Evolutionary conservation across 108 stramenopile species (phyloP).

Genomic region (Cyclotella sp.): DNA sequence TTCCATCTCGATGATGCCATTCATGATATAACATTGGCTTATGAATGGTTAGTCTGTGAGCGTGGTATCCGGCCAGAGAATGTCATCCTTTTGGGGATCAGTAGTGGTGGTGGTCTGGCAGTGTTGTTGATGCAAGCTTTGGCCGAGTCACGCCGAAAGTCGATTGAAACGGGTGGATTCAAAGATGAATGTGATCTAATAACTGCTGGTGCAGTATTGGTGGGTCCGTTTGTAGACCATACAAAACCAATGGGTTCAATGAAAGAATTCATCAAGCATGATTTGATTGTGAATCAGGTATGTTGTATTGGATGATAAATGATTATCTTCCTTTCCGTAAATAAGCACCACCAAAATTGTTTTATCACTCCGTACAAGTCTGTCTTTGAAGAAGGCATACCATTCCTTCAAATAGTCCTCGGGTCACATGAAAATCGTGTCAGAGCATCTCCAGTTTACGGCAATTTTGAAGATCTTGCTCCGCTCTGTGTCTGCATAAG

Average conservation of each 20-base stretch:
- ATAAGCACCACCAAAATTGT: neutral
- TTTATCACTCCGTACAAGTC: conserved; percentile 19
- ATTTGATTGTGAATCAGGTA: conserved; percentile 79
- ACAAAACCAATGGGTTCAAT: conserved; percentile 71
- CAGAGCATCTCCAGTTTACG: conserved; percentile 70
- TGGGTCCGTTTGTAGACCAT: conserved; percentile 86
- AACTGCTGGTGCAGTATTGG: conserved; percentile 65
- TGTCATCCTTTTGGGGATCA: conserved; percentile 70
- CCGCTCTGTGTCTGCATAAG: conserved; percentile 79
- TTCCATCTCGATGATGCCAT: conserved; percentile 67
- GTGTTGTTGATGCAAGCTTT: conserved; percentile 71
- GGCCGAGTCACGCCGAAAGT: conserved; percentile 43
- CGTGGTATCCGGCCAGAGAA: conserved; percentile 58
- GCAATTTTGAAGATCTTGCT: conserved; percentile 66
- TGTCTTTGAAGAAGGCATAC: conserved; percentile 55
- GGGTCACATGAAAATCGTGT: conserved; percentile 54
- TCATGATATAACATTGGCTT: conserved; percentile 71
- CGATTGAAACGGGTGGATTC: neutral
- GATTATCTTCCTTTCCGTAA: neutral
- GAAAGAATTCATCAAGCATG: conserved; percentile 66
- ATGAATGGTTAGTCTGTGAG: conserved; percentile 54
- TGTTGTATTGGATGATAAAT: conserved; percentile 16
- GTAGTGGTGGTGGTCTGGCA: conserved; percentile 72
- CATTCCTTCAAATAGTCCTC: conserved; percentile 46
- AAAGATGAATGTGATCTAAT: conserved; percentile 23